Base-by-base conservation (phyloP, 2,329 filamentous ascomycete genomes). In the Pyrenophora teres region DNA sequence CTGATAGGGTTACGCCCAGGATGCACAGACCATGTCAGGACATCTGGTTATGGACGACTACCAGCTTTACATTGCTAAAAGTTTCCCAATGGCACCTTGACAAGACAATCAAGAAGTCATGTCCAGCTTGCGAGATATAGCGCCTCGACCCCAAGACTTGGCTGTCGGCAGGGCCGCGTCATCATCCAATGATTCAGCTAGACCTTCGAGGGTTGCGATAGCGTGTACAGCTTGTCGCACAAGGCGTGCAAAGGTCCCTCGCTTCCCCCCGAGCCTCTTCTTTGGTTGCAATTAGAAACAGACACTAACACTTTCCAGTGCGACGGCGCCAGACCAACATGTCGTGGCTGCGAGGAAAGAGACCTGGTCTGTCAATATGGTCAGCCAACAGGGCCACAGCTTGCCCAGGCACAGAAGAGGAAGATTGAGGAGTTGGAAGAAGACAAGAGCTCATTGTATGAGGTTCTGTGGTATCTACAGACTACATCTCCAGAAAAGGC, bases 381-480 rank as follows among this genome's bases (percentile, higher is more conserved):
- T 13, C 36, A 42, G 18, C 43, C 42, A 3, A n/a, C 53, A 31
- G 51, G 46, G 6, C 37, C 47, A 30, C 25, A 37, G 25, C 54
- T 47, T 39, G 35, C 31, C 9, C 46, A 57, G 36, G 40, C 30
- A 32, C 45, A 50, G 46, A 54, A 57, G 31, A 32, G 40, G 32
- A 50, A 47, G 31, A 57, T 54, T 16, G 41, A 50, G 30, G 33
- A 50, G 30, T 23, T 57, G 9, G 46, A 57, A 16, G 41, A 41
- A 7, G 54, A 54, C 16, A 57, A 43, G 19, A 54, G 35, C 37
- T 41, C 52, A 1, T 27, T 61, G 30, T 43, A 54, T 23, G 52
- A 59, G n/a, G 46, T 63, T 13, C 36, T 63, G 5, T 62, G 62
- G 57, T 48, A 32, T 15, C 47, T 64, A 12, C 59, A 62, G 21